phyloP scores from a whole-genome alignment of 495 filamentous ascomycete genomes.

The Paragyromitra xinjiangensis region DNA sequence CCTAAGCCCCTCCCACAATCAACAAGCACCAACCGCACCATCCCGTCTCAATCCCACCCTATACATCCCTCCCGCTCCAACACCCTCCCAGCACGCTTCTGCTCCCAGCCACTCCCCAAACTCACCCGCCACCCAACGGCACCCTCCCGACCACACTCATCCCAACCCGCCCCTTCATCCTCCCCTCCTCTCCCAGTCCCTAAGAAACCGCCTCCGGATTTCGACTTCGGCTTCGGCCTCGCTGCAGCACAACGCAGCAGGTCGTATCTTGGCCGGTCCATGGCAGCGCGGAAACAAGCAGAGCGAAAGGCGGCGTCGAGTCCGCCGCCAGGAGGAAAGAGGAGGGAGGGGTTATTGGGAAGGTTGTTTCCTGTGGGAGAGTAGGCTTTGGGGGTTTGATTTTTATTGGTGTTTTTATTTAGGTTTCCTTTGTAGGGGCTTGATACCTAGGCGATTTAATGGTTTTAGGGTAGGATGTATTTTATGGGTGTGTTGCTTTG shows the following conservation, averaged over 20 bases:
- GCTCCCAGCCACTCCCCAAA: not conserved
- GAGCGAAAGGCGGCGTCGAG: constrained; percentile 18
- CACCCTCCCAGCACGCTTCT: not conserved
- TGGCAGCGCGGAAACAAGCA: constrained; percentile 33
- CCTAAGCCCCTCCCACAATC: not conserved
- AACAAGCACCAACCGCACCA: not conserved
- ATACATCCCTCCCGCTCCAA: constrained; percentile 11
- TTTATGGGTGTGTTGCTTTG: too few species aligned
- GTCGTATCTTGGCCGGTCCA: constrained; percentile 39
- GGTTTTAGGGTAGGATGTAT: too few species aligned
- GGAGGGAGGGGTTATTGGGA: not conserved
- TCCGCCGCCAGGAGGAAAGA: not conserved
- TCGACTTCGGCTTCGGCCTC: constrained; percentile 38
- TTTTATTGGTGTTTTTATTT: not conserved
- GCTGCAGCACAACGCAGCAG: not conserved
- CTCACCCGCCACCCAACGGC: constrained; percentile 10
- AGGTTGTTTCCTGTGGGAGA: not conserved
- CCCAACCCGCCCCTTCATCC: not conserved
- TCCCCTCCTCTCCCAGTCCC: not conserved
- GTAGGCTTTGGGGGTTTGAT: not conserved
- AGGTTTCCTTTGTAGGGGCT: not conserved
- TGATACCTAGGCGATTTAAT: not conserved
- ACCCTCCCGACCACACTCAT: not conserved
- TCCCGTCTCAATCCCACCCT: not conserved
- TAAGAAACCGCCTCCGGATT: constrained; percentile 37